Percentiles rank a stretch among this genome's conserved stretches.
Conservation (phyloP, 1,284 basidiomycete genomes). For the Puccinia coronata region DNA sequence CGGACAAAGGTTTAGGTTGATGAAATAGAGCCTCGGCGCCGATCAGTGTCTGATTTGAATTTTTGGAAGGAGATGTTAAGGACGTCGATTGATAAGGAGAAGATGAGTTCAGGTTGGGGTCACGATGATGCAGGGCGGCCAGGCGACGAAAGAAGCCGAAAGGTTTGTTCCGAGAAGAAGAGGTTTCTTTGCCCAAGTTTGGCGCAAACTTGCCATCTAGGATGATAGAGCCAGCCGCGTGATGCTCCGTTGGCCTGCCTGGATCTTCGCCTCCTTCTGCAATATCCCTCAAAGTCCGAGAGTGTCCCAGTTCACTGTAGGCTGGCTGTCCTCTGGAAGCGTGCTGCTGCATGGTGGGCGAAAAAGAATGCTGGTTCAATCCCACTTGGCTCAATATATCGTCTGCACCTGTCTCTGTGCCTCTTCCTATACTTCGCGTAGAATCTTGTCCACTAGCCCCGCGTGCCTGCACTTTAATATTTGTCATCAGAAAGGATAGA, state of each 20-base stretch:
- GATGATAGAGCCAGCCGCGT: conserved; percentile 12
- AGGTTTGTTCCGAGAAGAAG: background rate
- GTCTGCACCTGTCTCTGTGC: background rate
- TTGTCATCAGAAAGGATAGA: conserved; percentile 37
- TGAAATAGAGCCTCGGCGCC: conserved; percentile 23
- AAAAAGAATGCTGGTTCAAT: background rate
- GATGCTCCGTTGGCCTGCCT: conserved; percentile 7
- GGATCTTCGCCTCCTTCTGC: background rate
- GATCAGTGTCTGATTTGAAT: background rate
- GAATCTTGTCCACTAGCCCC: background rate
- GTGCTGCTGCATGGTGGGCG: background rate
- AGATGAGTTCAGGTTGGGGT: background rate
- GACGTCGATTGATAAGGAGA: background rate
- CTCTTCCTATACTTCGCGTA: background rate
- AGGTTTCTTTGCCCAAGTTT: conserved; percentile 1
- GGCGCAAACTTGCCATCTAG: background rate
- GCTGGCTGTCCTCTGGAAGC: background rate
- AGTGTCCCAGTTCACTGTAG: background rate
- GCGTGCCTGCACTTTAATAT: background rate
- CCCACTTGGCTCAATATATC: background rate
- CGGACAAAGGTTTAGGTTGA: conserved; percentile 15
- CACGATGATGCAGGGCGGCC: background rate
- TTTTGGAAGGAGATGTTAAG: background rate
- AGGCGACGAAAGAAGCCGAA: background rate
- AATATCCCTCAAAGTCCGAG: background rate